Percentiles rank a stretch among this genome's conserved stretches.
Conservation (phyloP, 495 filamentous ascomycete species). For the Podospora pseudoanserina region DNA sequence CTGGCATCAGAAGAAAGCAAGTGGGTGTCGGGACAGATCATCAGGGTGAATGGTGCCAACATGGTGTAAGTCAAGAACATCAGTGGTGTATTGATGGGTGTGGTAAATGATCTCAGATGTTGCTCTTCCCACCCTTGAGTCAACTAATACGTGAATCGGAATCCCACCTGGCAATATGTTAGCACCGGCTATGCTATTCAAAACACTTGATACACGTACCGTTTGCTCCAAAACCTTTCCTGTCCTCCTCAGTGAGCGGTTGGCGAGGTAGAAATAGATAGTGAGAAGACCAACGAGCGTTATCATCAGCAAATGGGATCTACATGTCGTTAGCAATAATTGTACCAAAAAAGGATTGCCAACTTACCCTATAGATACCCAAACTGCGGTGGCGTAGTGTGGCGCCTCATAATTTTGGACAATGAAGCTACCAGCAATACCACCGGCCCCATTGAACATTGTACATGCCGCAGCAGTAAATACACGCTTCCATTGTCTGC, state of each 20-base stretch:
- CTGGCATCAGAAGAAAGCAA: slow-evolving; percentile 47
- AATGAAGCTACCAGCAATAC: slow-evolving; percentile 74
- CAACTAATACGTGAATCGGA: slow-evolving; percentile 25
- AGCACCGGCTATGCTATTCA: not conserved
- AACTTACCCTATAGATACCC: slow-evolving; percentile 62
- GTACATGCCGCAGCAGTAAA: slow-evolving; percentile 66
- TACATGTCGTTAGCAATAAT: slow-evolving; percentile 2
- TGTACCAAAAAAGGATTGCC: not conserved
- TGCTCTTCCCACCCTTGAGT: too few species aligned
- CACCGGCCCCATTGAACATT: slow-evolving; percentile 69
- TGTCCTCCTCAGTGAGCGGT: slow-evolving; percentile 33
- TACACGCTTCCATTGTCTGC: slow-evolving; percentile 70
- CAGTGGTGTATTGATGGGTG: not conserved
- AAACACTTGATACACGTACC: slow-evolving; percentile 10
- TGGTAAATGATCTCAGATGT: not conserved
- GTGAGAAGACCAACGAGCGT: slow-evolving; percentile 57
- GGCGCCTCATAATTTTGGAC: slow-evolving; percentile 66
- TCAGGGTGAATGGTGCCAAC: slow-evolving; percentile 59
- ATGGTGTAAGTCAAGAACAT: slow-evolving; percentile 26
- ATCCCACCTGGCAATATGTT: slow-evolving; percentile 16
- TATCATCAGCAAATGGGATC: slow-evolving; percentile 63
- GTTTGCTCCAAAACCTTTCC: slow-evolving; percentile 20
- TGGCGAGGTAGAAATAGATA: slow-evolving; percentile 58
- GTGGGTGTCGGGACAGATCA: slow-evolving; percentile 65
- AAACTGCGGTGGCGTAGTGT: slow-evolving; percentile 64